Evolutionary conservation across 202 grass and related monocot species (phyloP).

Genomic region (Elaeis oleifera): DNA sequence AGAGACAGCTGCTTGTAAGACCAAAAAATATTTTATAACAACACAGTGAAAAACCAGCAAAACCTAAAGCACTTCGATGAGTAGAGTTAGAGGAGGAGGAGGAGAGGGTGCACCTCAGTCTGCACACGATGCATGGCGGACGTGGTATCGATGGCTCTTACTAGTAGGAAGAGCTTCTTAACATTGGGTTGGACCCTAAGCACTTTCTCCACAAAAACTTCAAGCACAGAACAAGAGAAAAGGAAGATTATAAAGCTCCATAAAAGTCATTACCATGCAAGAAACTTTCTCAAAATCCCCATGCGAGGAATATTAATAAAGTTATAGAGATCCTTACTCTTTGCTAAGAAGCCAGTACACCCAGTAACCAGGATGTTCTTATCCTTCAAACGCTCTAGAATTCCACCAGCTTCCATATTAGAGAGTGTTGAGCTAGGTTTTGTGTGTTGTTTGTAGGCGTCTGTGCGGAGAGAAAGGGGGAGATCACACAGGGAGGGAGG

Average conservation of each 20-base stretch:
- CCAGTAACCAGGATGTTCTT: constrained; percentile 86
- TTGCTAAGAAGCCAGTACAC: constrained; percentile 80
- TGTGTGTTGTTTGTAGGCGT: too few species aligned
- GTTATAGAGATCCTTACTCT: constrained; percentile 35
- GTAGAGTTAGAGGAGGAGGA: not conserved
- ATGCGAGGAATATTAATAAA: too few species aligned
- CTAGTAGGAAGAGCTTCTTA: constrained; percentile 21
- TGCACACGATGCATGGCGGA: constrained; percentile 7
- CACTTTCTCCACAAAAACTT: constrained; percentile 9
- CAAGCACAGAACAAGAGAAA: too few species aligned
- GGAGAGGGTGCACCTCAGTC: constrained; percentile 6
- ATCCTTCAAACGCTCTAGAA: constrained; percentile 59
- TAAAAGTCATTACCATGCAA: too few species aligned
- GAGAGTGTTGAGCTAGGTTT: too few species aligned
- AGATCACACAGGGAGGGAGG: too few species aligned
- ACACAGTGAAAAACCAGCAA: not conserved
- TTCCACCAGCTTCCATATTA: constrained; percentile 33
- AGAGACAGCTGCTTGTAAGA: not conserved
- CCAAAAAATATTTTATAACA: not conserved
- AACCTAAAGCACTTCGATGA: not conserved
- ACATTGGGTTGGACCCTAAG: constrained; percentile 18
- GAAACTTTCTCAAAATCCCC: too few species aligned
- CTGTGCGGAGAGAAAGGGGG: too few species aligned
- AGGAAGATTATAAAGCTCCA: too few species aligned
- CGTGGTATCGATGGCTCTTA: not conserved